Percentiles rank a stretch among this genome's conserved stretches.
These are phyloP conservation scores for Saitoella complicata DNA, from an alignment of 805 yeast species.

Conservation along the genomic window DNA sequence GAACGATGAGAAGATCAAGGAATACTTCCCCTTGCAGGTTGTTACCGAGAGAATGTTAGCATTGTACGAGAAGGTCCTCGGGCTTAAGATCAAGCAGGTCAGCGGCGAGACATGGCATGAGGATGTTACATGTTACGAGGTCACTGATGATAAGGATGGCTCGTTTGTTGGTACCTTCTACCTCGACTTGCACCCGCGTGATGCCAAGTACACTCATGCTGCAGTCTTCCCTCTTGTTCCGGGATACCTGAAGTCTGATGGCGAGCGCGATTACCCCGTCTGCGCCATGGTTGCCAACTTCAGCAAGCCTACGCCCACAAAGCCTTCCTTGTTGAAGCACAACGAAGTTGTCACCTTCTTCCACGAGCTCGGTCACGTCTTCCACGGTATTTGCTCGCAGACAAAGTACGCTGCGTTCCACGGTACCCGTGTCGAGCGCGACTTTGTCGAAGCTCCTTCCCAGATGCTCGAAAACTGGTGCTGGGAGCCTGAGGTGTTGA, in stretches of 20 bases:
- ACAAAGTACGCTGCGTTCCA: conserved; percentile 52
- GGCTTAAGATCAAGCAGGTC: conserved; percentile 46
- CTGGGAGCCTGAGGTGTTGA: conserved; percentile 52
- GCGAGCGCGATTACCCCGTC: conserved; percentile 40
- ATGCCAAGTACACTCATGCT: conserved; percentile 78
- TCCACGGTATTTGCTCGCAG: conserved; percentile 57
- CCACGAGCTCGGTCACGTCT: conserved; percentile 84
- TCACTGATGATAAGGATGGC: conserved; percentile 43
- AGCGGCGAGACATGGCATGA: conserved; percentile 48
- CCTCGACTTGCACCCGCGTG: conserved; percentile 72
- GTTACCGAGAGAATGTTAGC: conserved; percentile 54
- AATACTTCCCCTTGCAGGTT: conserved; percentile 59
- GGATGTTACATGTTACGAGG: conserved; percentile 60
- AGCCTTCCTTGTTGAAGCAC: conserved; percentile 64
- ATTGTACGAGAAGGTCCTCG: conserved; percentile 54
- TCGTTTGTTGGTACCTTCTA: conserved; percentile 63
- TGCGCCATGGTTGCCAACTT: conserved; percentile 75
- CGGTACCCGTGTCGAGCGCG: conserved; percentile 67
- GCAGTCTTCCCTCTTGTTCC: conserved; percentile 61
- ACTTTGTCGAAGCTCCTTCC: conserved; percentile 83
- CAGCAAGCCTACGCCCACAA: conserved; percentile 51
- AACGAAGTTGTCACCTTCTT: conserved; percentile 67
- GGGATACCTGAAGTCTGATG: conserved; percentile 36
- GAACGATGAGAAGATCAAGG: conserved; percentile 54
- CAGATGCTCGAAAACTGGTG: conserved; percentile 83